A percentile compares a stretch with the other conserved stretches of the same genome.
Evolutionary conservation across 2,329 filamentous ascomycete species (phyloP).

Genomic region (Colletotrichum plurivorum): DNA sequence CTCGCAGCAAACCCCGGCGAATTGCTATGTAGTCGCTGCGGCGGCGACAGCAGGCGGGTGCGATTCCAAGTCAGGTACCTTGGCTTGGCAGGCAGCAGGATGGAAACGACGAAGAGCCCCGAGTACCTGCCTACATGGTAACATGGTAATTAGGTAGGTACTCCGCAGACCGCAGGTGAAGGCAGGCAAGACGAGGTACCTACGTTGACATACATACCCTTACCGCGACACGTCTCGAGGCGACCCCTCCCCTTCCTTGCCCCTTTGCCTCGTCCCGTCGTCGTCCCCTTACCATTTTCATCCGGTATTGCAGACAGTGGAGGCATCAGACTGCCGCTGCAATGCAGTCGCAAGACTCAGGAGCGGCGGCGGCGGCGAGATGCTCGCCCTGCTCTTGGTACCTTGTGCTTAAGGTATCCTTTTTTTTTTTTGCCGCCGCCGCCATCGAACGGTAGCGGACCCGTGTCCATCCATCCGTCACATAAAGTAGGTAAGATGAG

Average conservation of each 20-base stretch:
- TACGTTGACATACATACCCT: background rate
- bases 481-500: slow-evolving; percentile 21
- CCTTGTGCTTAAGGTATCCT: background rate
- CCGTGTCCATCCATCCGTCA: slow-evolving; percentile 9
- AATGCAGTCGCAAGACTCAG: background rate
- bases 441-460: slow-evolving; percentile 16
- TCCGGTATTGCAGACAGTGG: slow-evolving; percentile 9
- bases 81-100: slow-evolving; percentile 12
- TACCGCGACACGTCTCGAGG: slow-evolving; percentile 12
- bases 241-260: no score
- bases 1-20: background rate
- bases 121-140: background rate
- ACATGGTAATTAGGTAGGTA: background rate
- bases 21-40: background rate
- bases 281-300: slow-evolving; percentile 2
- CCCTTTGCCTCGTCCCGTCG: background rate
- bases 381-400: background rate
- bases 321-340: slow-evolving; percentile 22
- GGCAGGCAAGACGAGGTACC: slow-evolving; percentile 16
- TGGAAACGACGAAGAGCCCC: slow-evolving; percentile 3
- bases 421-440: slow-evolving; percentile 18
- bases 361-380: background rate
- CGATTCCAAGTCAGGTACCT: slow-evolving; percentile 6
- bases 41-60: background rate
- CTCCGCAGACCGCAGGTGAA: slow-evolving; percentile 7